Evolutionary conservation across 2,329 filamentous ascomycete genomes (phyloP), one percentile per base, ranked within the genome.

Genomic region (Westerdykella sp.): DNA sequence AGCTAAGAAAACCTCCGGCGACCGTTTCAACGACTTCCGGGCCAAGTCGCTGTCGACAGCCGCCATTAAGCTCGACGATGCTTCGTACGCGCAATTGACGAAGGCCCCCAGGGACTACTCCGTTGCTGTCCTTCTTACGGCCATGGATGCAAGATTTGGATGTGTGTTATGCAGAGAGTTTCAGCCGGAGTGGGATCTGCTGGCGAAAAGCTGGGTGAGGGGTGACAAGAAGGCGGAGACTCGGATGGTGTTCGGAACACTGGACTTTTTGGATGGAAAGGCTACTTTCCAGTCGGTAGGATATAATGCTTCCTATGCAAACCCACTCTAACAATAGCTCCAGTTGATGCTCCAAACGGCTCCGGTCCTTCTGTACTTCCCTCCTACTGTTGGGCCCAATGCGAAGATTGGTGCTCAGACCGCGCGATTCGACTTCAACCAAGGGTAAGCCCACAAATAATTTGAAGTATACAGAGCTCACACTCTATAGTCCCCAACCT

Each of bases 321-420:
- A 21, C 4, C 18, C 6, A 21, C 31, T 45, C 53, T 62, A 41
- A 62, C 45, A n/a, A n/a, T 13, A n/a, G n/a, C 10, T 21, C 21
- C 55, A 97, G 91, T 79, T 97, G 55, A 83, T 86, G 69, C 81
- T 98, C 34, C 87, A 95, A 81, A 96, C 91, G 37, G 93, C 93
- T 6, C 93, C 93, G 1, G 84, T 97, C 32, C 76, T 98, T 35
- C 73, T 96, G 36, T 73, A 95, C 53, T 97, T 93, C 74, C 87
- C 81, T 49, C 88, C 93, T 18, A 96, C 90, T 5, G 70, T 76
- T 43, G 93, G 93, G 14, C 84, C 87, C 21, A 79, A 88, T 66
- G 89, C 91, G 40, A 84, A 80, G 53, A 60, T 79, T 37, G 80
- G 84, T 43, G 69, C 73, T 40, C 79, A 85, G 13, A 87, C 90